Evolutionary conservation across 148 eudicot species (phyloP).

Genomic region (Camellia japonica): DNA sequence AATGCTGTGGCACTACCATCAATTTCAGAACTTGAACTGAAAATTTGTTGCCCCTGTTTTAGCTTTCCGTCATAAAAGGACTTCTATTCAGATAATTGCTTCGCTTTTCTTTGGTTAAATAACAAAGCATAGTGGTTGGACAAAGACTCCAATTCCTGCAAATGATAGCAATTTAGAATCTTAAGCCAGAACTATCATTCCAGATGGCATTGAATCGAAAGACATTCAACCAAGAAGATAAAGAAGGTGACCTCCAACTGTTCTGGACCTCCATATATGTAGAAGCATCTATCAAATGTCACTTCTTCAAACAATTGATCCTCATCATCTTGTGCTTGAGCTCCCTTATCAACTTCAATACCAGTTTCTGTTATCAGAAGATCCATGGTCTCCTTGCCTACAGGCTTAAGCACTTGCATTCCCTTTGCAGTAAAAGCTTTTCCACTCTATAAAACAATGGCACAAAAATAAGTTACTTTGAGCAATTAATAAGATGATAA

Average conservation of each 20-base stretch:
- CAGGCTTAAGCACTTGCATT: conserved; percentile 43
- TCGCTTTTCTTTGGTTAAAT: no score
- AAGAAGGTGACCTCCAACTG: conserved; percentile 61
- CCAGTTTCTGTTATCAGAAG: conserved; percentile 81
- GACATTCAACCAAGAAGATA: background rate
- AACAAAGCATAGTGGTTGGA: conserved; percentile 41
- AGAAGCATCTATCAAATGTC: conserved; percentile 86
- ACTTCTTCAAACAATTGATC: conserved; percentile 16
- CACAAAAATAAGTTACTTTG: no score
- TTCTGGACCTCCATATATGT: conserved; percentile 97
- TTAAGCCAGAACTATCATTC: background rate
- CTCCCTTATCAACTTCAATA: conserved; percentile 59
- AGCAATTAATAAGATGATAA: no score
- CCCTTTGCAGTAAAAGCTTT: no score
- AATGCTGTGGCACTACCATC: no score
- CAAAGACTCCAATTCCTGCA: conserved; percentile 82
- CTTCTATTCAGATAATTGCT: no score
- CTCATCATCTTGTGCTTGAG: conserved; percentile 32
- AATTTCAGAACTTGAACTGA: no score
- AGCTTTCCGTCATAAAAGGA: no score
- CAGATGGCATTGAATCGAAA: background rate
- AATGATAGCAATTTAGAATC: background rate
- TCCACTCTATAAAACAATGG: no score
- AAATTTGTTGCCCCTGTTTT: no score
- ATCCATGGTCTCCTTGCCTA: conserved; percentile 58